Evolutionary conservation across 192 early-diverging fungal species (phyloP), one percentile per base, ranked within the genome.

Genomic region (Mortierella hygrophila): DNA sequence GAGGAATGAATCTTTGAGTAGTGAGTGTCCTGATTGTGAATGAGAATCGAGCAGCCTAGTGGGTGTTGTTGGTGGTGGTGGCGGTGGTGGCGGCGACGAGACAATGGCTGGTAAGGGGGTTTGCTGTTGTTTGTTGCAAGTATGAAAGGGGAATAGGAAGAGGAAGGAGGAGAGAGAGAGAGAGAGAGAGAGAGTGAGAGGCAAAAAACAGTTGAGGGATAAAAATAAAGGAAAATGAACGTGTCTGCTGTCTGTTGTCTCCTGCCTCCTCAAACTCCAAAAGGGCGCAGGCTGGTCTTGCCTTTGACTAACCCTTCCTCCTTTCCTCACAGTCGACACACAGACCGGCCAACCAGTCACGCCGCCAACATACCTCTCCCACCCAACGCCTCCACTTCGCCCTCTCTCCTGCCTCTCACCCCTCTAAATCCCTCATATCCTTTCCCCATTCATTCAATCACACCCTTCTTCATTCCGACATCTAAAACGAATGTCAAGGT

Each of bases 401-500:
- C 49, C 49, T 52, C 49, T 0, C 18, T 52, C 18, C 18, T 52
- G 0, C 29, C 11, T 63, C n/a, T 9, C 74, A 40, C 54, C 37
- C 41, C 16, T 44, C 21, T 26, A 54, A 54, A 42, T 57, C 20
- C 10, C 41, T 1, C 37, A 9, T 49, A 15, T 3, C 32, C 23
- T 15, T 15, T 8, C 32, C 52, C 16, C 49, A 40, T 47, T 35
- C 68, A 9, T 16, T 23, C 11, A 29, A 4, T 41, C 72, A 46
- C 6, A 38, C 1, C 29, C 35, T 52, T 37, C 52, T 41, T 55
- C 23, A 42, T 41, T 41, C 40, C 72, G 6, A 73, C 6, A 5
- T 52, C 21, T 11, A 13, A 20, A 52, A 52, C 72, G 0, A 40
- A 84, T 85, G 78, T n/a, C 78, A 13, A 55, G 83, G 15, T 76